These are phyloP conservation scores for Huntiella omanensis DNA, from an alignment of 2,329 filamentous ascomycete species.

Conservation along the genomic window DNA sequence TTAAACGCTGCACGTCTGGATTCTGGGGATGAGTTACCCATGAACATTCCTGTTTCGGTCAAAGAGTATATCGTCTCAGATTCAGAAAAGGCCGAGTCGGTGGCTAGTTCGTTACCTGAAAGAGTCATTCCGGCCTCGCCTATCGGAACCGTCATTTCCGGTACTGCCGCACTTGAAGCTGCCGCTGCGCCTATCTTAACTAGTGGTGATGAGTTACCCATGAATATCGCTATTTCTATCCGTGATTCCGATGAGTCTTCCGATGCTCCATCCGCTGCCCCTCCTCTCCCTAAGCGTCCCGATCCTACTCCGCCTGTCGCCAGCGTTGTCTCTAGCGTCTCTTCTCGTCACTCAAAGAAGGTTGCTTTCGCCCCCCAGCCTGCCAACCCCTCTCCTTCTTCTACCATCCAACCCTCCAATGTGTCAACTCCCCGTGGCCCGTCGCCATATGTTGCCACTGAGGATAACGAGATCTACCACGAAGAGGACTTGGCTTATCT, in stretches of 20 bases:
- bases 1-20: no score
- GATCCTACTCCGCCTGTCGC: neutral
- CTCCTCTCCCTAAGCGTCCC: neutral
- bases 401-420: no score
- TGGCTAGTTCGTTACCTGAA: neutral
- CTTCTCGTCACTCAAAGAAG: no score
- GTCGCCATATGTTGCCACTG: no score
- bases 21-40: no score
- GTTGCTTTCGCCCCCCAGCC: no score
- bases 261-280: neutral
- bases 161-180: neutral
- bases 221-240: neutral
- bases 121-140: neutral
- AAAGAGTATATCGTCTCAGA: no score
- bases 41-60: no score
- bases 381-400: no score
- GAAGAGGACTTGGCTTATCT: no score
- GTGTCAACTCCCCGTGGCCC: no score
- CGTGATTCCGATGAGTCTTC: neutral
- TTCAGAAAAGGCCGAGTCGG: neutral
- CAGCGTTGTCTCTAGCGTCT: neutral
- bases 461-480: no score
- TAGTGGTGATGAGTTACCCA: neutral
- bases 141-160: neutral
- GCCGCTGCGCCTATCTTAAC: neutral